These are phyloP conservation scores for Immersiella caudata DNA, from an alignment of 495 filamentous ascomycete species.

Conservation along the genomic window DNA sequence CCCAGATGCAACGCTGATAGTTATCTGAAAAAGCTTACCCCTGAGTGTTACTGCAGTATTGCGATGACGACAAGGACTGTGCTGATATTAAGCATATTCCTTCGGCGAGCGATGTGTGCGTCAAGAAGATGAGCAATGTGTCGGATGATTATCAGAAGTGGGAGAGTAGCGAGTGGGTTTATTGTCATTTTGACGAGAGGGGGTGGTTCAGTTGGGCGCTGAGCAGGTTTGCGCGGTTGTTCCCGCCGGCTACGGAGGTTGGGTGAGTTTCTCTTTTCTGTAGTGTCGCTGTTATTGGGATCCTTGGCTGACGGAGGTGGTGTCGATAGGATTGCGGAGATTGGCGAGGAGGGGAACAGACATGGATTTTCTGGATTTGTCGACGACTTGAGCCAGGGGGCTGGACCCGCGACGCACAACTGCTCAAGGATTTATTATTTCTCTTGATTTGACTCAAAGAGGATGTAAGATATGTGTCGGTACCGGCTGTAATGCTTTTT, in stretches of 20 bases:
- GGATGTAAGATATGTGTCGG: too few species aligned
- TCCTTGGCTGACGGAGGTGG: neutral
- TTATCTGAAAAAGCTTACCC: neutral
- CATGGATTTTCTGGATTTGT: constrained; percentile 1
- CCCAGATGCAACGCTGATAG: neutral
- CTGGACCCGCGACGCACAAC: constrained; percentile 17
- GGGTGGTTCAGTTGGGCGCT: constrained; percentile 13
- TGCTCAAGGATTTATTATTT: constrained; percentile 16
- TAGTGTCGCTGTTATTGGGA: neutral
- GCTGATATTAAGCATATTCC: constrained; percentile 8
- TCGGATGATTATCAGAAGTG: constrained; percentile 12
- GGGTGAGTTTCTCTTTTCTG: constrained; percentile 7
- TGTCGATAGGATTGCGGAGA: neutral
- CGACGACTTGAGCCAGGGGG: constrained; percentile 7
- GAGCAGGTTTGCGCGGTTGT: constrained; percentile 11
- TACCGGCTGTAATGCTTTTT: too few species aligned
- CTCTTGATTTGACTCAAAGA: neutral
- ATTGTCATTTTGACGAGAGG: constrained; percentile 15
- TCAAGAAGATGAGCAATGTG: constrained; percentile 13
- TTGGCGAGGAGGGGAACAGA: neutral
- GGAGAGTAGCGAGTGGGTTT: constrained; percentile 16
- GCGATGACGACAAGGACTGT: constrained; percentile 9
- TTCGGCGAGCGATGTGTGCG: constrained; percentile 6
- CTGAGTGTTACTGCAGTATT: constrained; percentile 5
- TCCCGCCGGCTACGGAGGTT: constrained; percentile 14